phyloP scores from a whole-genome alignment of 2,329 filamentous ascomycete genomes.

The Cladosporium sp. region DNA sequence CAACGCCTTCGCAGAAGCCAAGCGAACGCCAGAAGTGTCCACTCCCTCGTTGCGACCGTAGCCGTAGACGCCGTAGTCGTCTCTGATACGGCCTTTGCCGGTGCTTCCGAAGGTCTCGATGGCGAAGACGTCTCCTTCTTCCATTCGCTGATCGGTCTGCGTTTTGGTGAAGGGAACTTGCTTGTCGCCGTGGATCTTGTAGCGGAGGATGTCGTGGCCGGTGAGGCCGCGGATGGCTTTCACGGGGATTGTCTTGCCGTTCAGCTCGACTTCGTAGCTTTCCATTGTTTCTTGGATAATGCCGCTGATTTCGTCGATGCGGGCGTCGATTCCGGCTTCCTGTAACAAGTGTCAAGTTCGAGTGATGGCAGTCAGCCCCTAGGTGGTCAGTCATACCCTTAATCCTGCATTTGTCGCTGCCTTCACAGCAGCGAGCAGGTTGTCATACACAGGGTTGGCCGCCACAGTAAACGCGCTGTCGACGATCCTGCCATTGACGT shows the following conservation, averaged over 20 bases:
- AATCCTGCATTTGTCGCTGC: slow-evolving; percentile 72
- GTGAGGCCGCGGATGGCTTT: slow-evolving; percentile 85
- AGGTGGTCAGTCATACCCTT: slow-evolving; percentile 40
- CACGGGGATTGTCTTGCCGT: slow-evolving; percentile 71
- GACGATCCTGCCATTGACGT: slow-evolving; percentile 67
- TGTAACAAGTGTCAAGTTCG: slow-evolving; percentile 25
- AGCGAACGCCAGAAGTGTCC: slow-evolving; percentile 65
- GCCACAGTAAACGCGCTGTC: slow-evolving; percentile 68
- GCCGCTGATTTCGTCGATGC: slow-evolving; percentile 78
- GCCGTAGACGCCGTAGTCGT: slow-evolving; percentile 86
- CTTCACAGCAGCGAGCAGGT: slow-evolving; percentile 62
- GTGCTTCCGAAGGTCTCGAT: slow-evolving; percentile 96
- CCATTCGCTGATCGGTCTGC: slow-evolving; percentile 89
- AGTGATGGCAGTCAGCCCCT: background rate
- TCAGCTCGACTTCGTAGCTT: slow-evolving; percentile 82
- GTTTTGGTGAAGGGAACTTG: slow-evolving; percentile 91
- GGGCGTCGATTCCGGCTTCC: slow-evolving; percentile 88
- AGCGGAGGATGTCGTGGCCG: slow-evolving; percentile 84
- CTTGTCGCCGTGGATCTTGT: slow-evolving; percentile 88
- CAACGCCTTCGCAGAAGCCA: slow-evolving; percentile 79
- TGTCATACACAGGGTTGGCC: slow-evolving; percentile 66
- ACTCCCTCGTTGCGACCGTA: slow-evolving; percentile 74
- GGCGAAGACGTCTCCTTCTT: slow-evolving; percentile 91
- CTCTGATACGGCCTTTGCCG: slow-evolving; percentile 79
- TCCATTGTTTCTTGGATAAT: slow-evolving; percentile 90